Base-by-base conservation (phyloP, 768 basidiomycete species). In the Lactarius evosmus region DNA sequence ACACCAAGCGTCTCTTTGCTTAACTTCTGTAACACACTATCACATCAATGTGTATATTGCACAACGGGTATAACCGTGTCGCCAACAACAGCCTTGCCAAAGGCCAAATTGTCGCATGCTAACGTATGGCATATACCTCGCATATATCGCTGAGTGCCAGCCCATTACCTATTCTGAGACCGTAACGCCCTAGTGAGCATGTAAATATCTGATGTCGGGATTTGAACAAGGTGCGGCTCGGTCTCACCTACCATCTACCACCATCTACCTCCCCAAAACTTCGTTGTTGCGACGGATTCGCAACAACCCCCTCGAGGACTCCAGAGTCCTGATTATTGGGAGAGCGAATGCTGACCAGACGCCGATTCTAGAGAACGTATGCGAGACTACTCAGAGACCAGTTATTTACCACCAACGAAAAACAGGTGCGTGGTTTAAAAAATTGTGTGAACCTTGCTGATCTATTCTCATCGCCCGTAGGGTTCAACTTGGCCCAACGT, bases 1-100 rank as follows among this genome's bases (percentile, higher is more conserved):
- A 85, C 67, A 85, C 83, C 19, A 85, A 85, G 75, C 74, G 84
- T 58, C 73, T 85, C 58, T 85, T 79, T 70, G 77, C 82, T 1
- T 64, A 27, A 46, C 22, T 25, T 33, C 32, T 30, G 55, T 63
- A 46, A n/a, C 38, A n/a, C 11, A 54, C n/a, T 50, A 32, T 25
- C 52, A 5, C 49, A 46, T 46, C 46, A 12, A 25, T 25, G 46
- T 46, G 46, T 46, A 46, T 46, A 46, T 46, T 46, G 25, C 22
- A 25, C 46, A 46, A 22, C 46, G n/a, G 12, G 40, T n/a, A 3
- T 41, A 9, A 41, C 40, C 17, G 46, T 46, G n/a, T 25, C n/a
- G 12, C 22, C 46, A 46, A 25, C 46, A 25, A 22, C 44, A 46
- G 44, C 11, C 4, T 25, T 25, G n/a, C 4, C 44, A 5, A 1